A percentile compares a stretch with the other conserved stretches of the same genome.
phyloP scores from a whole-genome alignment of 73 alveolate species.

The Symbiodinium pilosum region DNA sequence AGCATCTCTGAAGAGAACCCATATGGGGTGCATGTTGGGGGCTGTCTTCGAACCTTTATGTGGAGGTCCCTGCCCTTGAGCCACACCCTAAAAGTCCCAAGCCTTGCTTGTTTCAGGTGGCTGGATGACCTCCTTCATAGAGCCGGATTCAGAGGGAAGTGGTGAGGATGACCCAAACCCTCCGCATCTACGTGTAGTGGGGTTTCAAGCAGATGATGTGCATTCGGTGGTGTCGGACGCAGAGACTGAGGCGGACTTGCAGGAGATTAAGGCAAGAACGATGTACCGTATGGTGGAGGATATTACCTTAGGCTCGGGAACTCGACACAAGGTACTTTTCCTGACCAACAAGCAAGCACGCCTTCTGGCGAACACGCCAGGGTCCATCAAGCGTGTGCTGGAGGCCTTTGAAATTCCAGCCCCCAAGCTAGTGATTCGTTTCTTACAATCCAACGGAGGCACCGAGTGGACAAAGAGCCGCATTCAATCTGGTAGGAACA shows the following conservation, averaged over 20 bases:
- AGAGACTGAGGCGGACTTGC: conserved; percentile 1
- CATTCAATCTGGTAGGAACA: background rate
- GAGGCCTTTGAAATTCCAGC: background rate
- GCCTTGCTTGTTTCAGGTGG: too few relatives aligned
- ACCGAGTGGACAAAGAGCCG: background rate
- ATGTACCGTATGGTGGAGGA: conserved; percentile 41
- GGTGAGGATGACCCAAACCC: too few relatives aligned
- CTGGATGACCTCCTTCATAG: too few relatives aligned
- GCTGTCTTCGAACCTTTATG: too few relatives aligned
- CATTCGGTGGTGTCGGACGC: too few relatives aligned
- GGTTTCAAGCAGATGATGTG: too few relatives aligned
- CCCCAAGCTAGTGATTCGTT: background rate
- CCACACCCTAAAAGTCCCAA: too few relatives aligned
- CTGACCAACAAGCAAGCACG: conserved; percentile 20
- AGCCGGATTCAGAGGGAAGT: too few relatives aligned
- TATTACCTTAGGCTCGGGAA: background rate
- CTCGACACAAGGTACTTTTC: conserved; percentile 7
- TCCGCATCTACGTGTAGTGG: too few relatives aligned
- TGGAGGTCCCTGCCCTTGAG: too few relatives aligned
- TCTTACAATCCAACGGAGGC: background rate
- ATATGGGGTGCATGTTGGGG: too few relatives aligned
- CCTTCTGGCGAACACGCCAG: conserved; percentile 10
- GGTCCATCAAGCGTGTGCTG: conserved; percentile 1
- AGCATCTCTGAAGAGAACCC: too few relatives aligned
- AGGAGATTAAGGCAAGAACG: background rate